Percentiles rank a stretch among this genome's conserved stretches.
phyloP scores from a whole-genome alignment of 2,329 filamentous ascomycete genomes.

The Exophiala viscosa region DNA sequence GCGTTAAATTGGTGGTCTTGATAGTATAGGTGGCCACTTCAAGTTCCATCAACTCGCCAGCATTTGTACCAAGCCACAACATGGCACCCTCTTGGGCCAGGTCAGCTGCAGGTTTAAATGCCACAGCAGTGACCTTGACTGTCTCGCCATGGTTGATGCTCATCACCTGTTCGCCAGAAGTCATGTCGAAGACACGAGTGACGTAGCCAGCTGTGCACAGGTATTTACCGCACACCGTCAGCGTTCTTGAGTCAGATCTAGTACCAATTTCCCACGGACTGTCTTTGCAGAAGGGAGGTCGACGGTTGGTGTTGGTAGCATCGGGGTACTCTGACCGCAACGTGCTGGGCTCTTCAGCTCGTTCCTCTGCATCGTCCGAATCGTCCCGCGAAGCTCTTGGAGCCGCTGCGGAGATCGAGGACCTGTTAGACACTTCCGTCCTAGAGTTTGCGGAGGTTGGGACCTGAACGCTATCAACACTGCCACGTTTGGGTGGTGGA shows the following conservation, averaged over 20 bases:
- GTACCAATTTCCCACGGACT: constrained; percentile 73
- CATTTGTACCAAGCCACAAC: constrained; percentile 86
- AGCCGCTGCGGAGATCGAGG: constrained; percentile 8
- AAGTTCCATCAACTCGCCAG: constrained; percentile 83
- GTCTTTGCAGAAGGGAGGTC: constrained; percentile 70
- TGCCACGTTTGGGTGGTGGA: constrained; percentile 33
- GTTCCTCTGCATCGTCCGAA: constrained; percentile 48
- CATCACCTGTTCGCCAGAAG: constrained; percentile 76
- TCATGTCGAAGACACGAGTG: constrained; percentile 82
- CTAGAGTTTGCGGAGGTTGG: constrained; percentile 5
- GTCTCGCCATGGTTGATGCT: constrained; percentile 81
- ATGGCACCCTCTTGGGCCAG: constrained; percentile 75
- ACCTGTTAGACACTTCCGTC: constrained; percentile 13
- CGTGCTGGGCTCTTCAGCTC: constrained; percentile 49
- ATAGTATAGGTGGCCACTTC: constrained; percentile 73
- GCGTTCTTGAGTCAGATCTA: constrained; percentile 79
- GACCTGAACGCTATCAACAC: constrained; percentile 16
- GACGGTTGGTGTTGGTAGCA: constrained; percentile 75
- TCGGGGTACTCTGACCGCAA: constrained; percentile 71
- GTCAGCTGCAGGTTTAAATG: constrained; percentile 77
- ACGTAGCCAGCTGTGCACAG: constrained; percentile 83
- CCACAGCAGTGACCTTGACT: constrained; percentile 72
- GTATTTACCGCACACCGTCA: constrained; percentile 83
- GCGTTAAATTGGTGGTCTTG: constrained; percentile 66
- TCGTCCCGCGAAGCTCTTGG: constrained; percentile 37